Conservation (phyloP, 805 yeast species). For the Saturnispora gosingensis region DNA sequence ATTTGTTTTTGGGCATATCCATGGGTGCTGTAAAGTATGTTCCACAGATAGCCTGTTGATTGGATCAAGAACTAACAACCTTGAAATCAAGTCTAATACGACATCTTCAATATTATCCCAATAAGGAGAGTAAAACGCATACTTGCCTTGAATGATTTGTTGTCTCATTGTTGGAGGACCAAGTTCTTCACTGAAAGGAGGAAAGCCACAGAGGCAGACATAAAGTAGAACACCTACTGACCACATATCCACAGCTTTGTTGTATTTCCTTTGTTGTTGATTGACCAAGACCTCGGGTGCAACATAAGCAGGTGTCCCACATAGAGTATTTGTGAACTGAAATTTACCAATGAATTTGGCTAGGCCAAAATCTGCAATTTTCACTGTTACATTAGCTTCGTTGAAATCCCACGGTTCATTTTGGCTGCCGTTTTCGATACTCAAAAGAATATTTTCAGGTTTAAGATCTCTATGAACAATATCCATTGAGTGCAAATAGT, state of each 20-base stretch:
- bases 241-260: constrained; percentile 74
- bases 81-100: constrained; percentile 56
- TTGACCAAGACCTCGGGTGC: constrained; percentile 68
- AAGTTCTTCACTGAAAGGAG: constrained; percentile 75
- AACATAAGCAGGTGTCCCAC: constrained; percentile 84
- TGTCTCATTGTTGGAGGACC: constrained; percentile 75
- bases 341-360: constrained; percentile 63
- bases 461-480: constrained; percentile 91
- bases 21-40: constrained; percentile 33
- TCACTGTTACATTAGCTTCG: constrained; percentile 55
- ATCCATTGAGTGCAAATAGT: constrained; percentile 84
- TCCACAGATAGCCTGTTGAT: constrained; percentile 33
- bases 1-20: constrained; percentile 27
- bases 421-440: constrained; percentile 32
- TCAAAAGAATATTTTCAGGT: constrained; percentile 76
- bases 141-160: constrained; percentile 57
- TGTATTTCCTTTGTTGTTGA: constrained; percentile 43
- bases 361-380: constrained; percentile 77
- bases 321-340: constrained; percentile 65
- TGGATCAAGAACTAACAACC: constrained; percentile 47
- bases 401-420: constrained; percentile 43
- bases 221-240: constrained; percentile 71
- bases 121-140: constrained; percentile 69
- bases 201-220: constrained; percentile 76
- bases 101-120: constrained; percentile 66